phyloP scores from a whole-genome alignment of 176 grass and related monocot genomes.

The Musa schizocarpa region DNA sequence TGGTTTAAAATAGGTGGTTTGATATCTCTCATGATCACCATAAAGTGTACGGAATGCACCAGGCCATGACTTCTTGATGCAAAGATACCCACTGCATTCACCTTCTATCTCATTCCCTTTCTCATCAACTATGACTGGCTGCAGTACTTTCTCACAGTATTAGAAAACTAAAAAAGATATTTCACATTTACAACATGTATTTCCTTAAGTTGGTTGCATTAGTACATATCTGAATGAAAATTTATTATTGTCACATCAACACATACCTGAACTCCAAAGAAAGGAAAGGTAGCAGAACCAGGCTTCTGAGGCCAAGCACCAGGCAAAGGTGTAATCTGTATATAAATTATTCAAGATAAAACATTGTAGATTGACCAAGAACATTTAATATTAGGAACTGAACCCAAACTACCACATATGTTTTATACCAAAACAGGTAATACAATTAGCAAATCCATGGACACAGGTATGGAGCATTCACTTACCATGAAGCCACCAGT shows the following conservation, averaged over 20 bases:
- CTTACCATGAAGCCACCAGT: conserved; percentile 97
- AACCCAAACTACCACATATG: too few species aligned
- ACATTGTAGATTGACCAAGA: background rate
- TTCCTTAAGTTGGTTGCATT: background rate
- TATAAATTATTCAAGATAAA: conserved; percentile 19
- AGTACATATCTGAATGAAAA: conserved; percentile 1
- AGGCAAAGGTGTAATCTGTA: conserved; percentile 91
- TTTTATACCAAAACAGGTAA: background rate
- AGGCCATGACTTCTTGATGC: conserved; percentile 96
- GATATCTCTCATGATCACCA: conserved; percentile 97
- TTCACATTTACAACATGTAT: background rate
- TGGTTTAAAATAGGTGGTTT: conserved; percentile 96
- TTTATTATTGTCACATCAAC: too few species aligned
- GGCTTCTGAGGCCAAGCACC: conserved; percentile 94
- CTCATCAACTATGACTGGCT: conserved; percentile 89
- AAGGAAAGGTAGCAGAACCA: conserved; percentile 89
- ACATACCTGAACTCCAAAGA: conserved; percentile 87
- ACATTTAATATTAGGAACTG: background rate
- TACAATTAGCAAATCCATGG: background rate
- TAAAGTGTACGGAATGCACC: conserved; percentile 87
- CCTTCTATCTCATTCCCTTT: conserved; percentile 77
- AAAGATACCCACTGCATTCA: conserved; percentile 98
- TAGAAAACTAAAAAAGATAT: background rate
- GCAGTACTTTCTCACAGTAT: conserved; percentile 18
- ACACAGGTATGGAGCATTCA: background rate